These are phyloP conservation scores for Diutina pseudorugosa DNA, from an alignment of 1,139 yeast genomes.

Conservation along the genomic window DNA sequence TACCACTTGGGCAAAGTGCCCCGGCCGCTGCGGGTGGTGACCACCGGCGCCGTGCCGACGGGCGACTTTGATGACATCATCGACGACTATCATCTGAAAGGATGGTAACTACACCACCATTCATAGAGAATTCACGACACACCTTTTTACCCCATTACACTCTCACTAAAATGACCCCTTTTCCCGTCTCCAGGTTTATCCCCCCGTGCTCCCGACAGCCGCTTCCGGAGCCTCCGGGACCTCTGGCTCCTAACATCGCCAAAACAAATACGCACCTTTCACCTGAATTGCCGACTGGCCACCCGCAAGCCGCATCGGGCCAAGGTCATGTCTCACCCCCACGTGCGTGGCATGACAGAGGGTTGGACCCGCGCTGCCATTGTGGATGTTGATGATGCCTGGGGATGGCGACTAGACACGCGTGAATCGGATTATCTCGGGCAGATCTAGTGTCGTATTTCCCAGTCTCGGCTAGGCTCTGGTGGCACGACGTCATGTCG, in stretches of 20 bases:
- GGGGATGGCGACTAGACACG: no score
- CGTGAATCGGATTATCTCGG: no score
- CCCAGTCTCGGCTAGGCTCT: background rate
- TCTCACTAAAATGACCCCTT: background rate
- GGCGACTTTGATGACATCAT: background rate
- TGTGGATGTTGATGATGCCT: no score
- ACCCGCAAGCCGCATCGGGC: background rate
- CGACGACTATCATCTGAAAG: slow-evolving; percentile 2
- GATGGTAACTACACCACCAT: background rate
- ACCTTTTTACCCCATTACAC: no score
- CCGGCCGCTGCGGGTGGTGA: background rate
- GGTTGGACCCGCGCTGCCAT: no score
- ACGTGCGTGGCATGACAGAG: background rate
- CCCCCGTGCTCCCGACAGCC: background rate
- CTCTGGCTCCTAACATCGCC: background rate
- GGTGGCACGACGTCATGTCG: no score
- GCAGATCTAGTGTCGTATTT: background rate
- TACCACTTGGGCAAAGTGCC: slow-evolving; percentile 2
- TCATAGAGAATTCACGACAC: background rate
- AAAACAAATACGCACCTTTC: background rate
- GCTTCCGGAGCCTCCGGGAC: background rate
- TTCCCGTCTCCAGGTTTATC: no score
- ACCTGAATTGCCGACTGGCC: background rate
- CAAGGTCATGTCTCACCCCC: background rate
- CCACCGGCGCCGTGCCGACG: background rate